Percentiles rank a stretch among this genome's conserved stretches.
Conservation (phyloP, 208 protist species). For the Strigomonas culicis region DNA sequence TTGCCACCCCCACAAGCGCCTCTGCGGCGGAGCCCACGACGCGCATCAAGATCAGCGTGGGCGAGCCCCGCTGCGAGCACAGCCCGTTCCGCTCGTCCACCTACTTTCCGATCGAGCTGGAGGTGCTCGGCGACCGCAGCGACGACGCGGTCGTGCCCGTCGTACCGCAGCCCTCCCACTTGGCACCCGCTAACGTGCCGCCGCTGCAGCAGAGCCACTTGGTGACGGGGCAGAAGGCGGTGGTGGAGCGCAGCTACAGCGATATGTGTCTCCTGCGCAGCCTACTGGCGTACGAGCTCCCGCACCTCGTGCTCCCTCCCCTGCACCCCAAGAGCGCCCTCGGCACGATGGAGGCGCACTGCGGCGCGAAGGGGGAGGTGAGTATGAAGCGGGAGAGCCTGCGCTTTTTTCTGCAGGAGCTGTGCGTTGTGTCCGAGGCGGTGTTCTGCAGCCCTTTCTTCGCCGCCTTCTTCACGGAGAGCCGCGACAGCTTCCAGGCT, state of each 20-base stretch:
- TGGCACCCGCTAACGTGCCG: constrained; percentile 22
- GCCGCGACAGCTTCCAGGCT: constrained; percentile 67
- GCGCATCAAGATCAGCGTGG: constrained; percentile 46
- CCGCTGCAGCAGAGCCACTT: constrained; percentile 55
- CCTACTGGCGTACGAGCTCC: constrained; percentile 71
- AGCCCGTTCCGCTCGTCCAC: constrained; percentile 51
- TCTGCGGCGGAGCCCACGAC: not conserved
- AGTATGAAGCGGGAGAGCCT: constrained; percentile 53
- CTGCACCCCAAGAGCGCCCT: constrained; percentile 65
- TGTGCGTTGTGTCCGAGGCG: constrained; percentile 62
- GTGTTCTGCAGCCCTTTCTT: constrained; percentile 74
- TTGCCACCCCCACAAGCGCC: too few relatives aligned
- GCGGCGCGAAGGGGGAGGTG: constrained; percentile 48
- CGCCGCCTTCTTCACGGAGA: constrained; percentile 71
- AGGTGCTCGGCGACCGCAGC: constrained; percentile 43
- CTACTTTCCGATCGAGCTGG: constrained; percentile 68
- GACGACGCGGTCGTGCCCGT: constrained; percentile 36
- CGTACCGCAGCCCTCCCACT: constrained; percentile 40
- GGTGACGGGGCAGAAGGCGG: constrained; percentile 35
- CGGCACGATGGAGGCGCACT: constrained; percentile 65
- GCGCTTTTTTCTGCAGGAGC: constrained; percentile 67
- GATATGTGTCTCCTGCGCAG: constrained; percentile 70
- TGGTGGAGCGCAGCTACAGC: constrained; percentile 78
- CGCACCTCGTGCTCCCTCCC: constrained; percentile 70
- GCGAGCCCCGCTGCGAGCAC: constrained; percentile 43